Conservation (phyloP, 371 early-diverging fungal species). For the Cokeromyces recurvatus region DNA sequence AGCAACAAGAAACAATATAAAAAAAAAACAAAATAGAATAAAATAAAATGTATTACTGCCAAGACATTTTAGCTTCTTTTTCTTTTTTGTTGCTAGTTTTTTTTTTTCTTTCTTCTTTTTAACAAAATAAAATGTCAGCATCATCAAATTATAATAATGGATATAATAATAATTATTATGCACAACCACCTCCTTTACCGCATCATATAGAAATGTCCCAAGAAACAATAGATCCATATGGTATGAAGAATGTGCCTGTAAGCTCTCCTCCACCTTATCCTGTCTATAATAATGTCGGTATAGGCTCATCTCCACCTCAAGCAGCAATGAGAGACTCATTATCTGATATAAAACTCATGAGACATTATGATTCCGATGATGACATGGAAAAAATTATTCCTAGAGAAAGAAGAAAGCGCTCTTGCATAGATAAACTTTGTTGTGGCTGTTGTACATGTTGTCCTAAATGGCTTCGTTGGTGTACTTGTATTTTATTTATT, state of each 20-base stretch:
- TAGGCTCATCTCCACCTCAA: neutral
- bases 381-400: constrained; percentile 23
- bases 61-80: no score
- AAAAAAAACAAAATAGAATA: neutral
- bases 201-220: constrained; percentile 9
- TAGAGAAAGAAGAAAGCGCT: constrained; percentile 20
- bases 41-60: neutral
- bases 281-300: neutral
- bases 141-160: no score
- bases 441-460: constrained; percentile 49
- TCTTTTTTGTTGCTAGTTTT: no score
- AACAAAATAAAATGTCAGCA: no score
- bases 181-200: constrained; percentile 11
- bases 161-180: no score
- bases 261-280: constrained; percentile 16
- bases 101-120: neutral
- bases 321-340: neutral
- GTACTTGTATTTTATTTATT: constrained; percentile 33
- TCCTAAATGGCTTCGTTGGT: constrained; percentile 44
- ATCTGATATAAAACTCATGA: constrained; percentile 17
- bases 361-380: constrained; percentile 23
- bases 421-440: constrained; percentile 40
- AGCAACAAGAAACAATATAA: no score
- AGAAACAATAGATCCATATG: constrained; percentile 9
- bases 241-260: constrained; percentile 15